Evolutionary conservation across 2,329 filamentous ascomycete genomes (phyloP), one percentile per base, ranked within the genome.

Genomic region (Talaromyces albobiverticillius): DNA sequence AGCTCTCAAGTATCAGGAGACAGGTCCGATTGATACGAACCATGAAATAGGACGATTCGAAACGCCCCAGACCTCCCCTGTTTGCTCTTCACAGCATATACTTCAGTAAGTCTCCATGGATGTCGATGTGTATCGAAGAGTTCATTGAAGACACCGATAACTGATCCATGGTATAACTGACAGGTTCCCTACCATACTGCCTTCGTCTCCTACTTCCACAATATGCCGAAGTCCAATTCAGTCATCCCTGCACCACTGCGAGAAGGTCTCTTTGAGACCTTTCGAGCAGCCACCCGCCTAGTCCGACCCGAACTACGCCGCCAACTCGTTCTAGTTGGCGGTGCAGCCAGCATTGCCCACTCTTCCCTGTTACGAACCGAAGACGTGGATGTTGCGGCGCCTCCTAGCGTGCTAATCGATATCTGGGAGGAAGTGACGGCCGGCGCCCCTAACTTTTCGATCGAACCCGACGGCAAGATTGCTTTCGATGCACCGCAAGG

Each of bases 391-490:
- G 31, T 34, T 34, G 31, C 31, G 14, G 31, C 31, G 31, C 31
- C 31, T 34, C 31, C 31, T 14, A 34, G 31, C 31, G 31, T 34
- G 31, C 31, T 34, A 34, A 34, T 34, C 31, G 31, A 34, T 34
- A 50, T 43, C 46, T 54, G 46, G 36, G 4, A 50, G 13, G 36
- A 22, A 20, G 46, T 25, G 34, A 50, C 22, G 13, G 36, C 34
- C 22, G 45, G 34, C 22, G 31, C 46, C 36, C 52, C 25, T 9
- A 54, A 32, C 16, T 54, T 51, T 26, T 18, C 52, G 13, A 50
- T 54, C 16, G 48, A 53, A 32, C 49, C 48, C 25, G 49, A 56
- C 42, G 41, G 49, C 23, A 43, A 52, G n/a, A 29, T 36, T 16
- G 26, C 41, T 20, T 52, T 53, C 48, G 48, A 56, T 26, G 49